Percentiles rank a stretch among this genome's conserved stretches.
phyloP scores from a whole-genome alignment of 2,329 filamentous ascomycete genomes.

The Huntiella moniliformis region DNA sequence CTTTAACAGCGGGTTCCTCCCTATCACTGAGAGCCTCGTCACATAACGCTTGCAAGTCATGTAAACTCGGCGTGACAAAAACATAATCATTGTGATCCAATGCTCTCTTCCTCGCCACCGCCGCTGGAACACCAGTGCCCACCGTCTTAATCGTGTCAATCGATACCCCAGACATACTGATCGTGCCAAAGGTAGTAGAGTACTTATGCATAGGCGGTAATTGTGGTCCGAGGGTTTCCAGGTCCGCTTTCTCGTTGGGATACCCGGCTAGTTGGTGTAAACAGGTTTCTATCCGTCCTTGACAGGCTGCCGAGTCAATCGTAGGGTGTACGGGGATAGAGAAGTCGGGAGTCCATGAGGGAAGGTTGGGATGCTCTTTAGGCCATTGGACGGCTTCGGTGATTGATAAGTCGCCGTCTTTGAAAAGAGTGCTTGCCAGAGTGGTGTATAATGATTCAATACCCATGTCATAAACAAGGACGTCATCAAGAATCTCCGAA shows the following conservation, averaged over 20 bases:
- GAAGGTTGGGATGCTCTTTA: not conserved
- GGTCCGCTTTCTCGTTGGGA: constrained; percentile 1
- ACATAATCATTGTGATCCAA: too few species aligned
- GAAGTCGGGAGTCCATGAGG: constrained; percentile 8
- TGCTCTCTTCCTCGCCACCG: too few species aligned
- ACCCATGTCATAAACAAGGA: not conserved
- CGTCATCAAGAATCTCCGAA: not conserved
- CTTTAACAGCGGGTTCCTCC: too few species aligned
- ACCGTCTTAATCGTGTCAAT: constrained; percentile 1
- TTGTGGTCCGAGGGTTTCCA: constrained; percentile 1
- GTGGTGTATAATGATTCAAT: constrained; percentile 1
- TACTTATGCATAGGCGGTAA: constrained; percentile 1
- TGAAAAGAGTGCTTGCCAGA: constrained; percentile 2
- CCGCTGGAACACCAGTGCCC: too few species aligned
- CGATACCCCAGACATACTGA: constrained; percentile 3
- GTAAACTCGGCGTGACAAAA: too few species aligned
- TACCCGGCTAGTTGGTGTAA: not conserved
- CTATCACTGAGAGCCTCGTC: too few species aligned
- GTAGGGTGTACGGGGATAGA: constrained; percentile 1
- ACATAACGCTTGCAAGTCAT: too few species aligned
- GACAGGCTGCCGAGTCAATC: constrained; percentile 1
- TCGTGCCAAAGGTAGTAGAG: not conserved
- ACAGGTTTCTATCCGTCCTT: not conserved
- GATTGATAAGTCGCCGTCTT: constrained; percentile 1
- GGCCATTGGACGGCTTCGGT: constrained; percentile 5